A percentile compares a stretch with the other conserved stretches of the same genome.
phyloP scores from a whole-genome alignment of 495 filamentous ascomycete species.

The Pyrenula massariospora region DNA sequence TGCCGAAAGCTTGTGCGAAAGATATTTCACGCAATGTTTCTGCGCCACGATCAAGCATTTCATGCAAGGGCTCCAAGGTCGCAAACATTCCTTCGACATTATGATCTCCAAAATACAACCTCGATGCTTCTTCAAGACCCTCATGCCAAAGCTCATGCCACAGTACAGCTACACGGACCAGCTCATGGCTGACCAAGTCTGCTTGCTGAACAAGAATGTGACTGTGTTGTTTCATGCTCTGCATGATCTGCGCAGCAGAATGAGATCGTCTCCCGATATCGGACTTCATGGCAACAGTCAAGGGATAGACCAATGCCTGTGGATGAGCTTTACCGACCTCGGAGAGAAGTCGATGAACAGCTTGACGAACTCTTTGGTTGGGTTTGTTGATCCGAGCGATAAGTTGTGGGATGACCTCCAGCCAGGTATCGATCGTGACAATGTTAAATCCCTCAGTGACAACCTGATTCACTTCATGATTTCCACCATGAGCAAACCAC shows the following conservation, averaged over 20 bases:
- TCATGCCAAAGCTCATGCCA: slow-evolving; percentile 99
- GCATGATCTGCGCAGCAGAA: slow-evolving; percentile 87
- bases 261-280: slow-evolving; percentile 65
- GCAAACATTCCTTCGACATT: slow-evolving; percentile 97
- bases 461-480: slow-evolving; percentile 72
- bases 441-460: slow-evolving; percentile 82
- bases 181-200: slow-evolving; percentile 82
- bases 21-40: slow-evolving; percentile 92
- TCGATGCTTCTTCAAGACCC: slow-evolving; percentile 92
- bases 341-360: slow-evolving; percentile 80
- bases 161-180: slow-evolving; percentile 90
- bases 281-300: slow-evolving; percentile 97
- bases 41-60: slow-evolving; percentile 77
- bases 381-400: slow-evolving; percentile 96
- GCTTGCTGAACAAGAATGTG: slow-evolving; percentile 91
- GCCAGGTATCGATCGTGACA: slow-evolving; percentile 94
- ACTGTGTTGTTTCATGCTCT: slow-evolving; percentile 92
- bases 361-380: slow-evolving; percentile 68
- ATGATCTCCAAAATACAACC: slow-evolving; percentile 84
- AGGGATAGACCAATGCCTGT: slow-evolving; percentile 97
- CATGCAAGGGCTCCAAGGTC: slow-evolving; percentile 80
- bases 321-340: slow-evolving; percentile 91
- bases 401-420: slow-evolving; percentile 93
- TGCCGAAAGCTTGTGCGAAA: slow-evolving; percentile 94
- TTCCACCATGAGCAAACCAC: slow-evolving; percentile 90